Evolutionary conservation across 306 rosid genomes (phyloP).

Genomic region (Quercus berberidifolia): DNA sequence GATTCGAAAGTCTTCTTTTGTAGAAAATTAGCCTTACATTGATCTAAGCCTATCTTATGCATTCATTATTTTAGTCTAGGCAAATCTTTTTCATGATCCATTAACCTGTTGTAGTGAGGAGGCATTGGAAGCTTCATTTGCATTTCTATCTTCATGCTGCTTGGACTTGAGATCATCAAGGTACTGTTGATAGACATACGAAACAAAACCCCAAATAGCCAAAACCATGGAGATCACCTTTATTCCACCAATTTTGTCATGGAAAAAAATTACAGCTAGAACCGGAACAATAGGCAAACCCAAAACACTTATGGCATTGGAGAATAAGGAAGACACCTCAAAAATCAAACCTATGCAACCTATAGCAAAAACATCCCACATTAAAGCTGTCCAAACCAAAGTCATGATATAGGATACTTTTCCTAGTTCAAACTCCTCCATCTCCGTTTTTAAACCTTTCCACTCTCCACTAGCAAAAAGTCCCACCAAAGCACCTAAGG

Average conservation of each 20-base stretch:
- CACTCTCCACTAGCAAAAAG: conserved; percentile 52
- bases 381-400: conserved; percentile 31
- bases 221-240: too few relatives aligned
- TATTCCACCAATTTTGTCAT: too few relatives aligned
- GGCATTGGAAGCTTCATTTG: too few relatives aligned
- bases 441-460: conserved; percentile 30
- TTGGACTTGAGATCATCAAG: not conserved
- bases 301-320: not conserved
- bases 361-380: conserved; percentile 30
- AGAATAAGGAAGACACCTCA: conserved; percentile 55
- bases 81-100: not conserved
- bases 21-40: too few relatives aligned
- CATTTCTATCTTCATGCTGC: not conserved
- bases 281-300: too few relatives aligned
- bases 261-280: too few relatives aligned
- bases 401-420: conserved; percentile 39
- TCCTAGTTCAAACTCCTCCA: conserved; percentile 35
- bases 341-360: conserved; percentile 42
- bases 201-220: too few relatives aligned
- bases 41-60: too few relatives aligned
- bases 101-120: too few relatives aligned
- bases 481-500: conserved; percentile 23
- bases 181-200: too few relatives aligned
- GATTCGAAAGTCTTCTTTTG: too few relatives aligned
- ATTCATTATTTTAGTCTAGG: too few relatives aligned